Evolutionary conservation across 306 rosid genomes (phyloP).

Genomic region (Ziziphus jujuba): DNA sequence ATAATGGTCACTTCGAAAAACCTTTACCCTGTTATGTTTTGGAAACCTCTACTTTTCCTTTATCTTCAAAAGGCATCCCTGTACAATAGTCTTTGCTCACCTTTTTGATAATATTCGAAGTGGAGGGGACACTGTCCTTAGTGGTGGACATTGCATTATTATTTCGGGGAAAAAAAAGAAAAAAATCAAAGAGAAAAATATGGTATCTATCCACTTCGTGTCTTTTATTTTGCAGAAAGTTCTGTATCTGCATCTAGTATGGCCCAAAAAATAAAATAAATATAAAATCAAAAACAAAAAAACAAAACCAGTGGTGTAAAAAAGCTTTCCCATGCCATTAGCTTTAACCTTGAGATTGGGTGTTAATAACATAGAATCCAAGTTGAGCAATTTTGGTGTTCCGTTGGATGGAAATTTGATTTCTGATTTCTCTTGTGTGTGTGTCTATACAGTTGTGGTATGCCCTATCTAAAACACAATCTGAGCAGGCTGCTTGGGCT

Average conservation of each 20-base stretch:
- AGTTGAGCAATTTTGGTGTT: no score
- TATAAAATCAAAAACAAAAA: no score
- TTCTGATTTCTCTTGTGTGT: no score
- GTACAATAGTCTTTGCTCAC: background rate
- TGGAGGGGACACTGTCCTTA: background rate
- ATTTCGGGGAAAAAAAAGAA: no score
- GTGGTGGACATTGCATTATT: no score
- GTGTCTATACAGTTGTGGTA: constrained; percentile 38
- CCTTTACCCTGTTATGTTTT: background rate
- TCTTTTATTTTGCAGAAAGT: background rate
- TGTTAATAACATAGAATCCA: no score
- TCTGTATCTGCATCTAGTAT: background rate
- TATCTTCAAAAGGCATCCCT: background rate
- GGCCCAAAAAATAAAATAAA: background rate
- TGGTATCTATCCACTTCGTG: background rate
- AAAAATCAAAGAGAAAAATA: no score
- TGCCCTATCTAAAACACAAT: constrained; percentile 41
- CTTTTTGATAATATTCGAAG: background rate
- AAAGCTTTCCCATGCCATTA: no score
- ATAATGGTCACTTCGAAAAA: no score
- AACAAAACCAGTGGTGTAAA: background rate
- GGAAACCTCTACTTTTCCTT: background rate
- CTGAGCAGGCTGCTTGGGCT: constrained; percentile 57
- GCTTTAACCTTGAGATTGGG: no score
- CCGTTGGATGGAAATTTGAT: background rate